Evolutionary conservation across 2,329 filamentous ascomycete species (phyloP), one percentile per base, ranked within the genome.

Genomic region (Meredithiella fracta): DNA sequence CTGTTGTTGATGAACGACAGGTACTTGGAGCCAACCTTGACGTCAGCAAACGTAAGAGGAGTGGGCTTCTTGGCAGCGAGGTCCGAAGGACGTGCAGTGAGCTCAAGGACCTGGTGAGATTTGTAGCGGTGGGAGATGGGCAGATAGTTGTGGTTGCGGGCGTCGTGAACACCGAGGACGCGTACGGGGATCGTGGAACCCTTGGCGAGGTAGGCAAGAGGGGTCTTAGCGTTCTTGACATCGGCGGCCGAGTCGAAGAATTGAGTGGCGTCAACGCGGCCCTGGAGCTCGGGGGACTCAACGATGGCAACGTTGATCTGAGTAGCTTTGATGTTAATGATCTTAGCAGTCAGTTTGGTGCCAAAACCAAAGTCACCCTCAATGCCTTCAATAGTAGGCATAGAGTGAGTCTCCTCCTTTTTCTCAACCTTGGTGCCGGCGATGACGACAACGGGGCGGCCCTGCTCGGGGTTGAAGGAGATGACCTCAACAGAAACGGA

Each of bases 1-100:
- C 91, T 75, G 65, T 96, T 97, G 73, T 97, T 98, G 65, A 98
- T 80, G 64, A 91, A 97, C 1, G 85, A 90, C 53, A 94, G 68
- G 68, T 86, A 81, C 1, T 76, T 78, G 17, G 84, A 82, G 17
- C 85, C 89, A 53, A 79, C 71, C 62, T 83, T 74, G 60, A 98
- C 71, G 59, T 86, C 79, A 25, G 86, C 81, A 31, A 96, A 71
- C 6, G 80, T 80, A 49, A 95, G 71, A 1, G 82, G 71, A 34
- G 71, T 63, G 0, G 68, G 62, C 5, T 65, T 60, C 9, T 68
- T 67, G 20, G 65, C 66, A 54, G 81, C 74, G 42, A 82, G 67
- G 58, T 85, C 77, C 57, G 78, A 84, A 34, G 79, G 76, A 69
- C 90, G 96, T 3, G 85, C 79, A 3, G 90, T 92, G 54, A 97